A percentile compares a stretch with the other conserved stretches of the same genome.
These are phyloP conservation scores for Trichosporon coremiiforme DNA, from an alignment of 1,284 basidiomycete genomes.

Conservation along the genomic window DNA sequence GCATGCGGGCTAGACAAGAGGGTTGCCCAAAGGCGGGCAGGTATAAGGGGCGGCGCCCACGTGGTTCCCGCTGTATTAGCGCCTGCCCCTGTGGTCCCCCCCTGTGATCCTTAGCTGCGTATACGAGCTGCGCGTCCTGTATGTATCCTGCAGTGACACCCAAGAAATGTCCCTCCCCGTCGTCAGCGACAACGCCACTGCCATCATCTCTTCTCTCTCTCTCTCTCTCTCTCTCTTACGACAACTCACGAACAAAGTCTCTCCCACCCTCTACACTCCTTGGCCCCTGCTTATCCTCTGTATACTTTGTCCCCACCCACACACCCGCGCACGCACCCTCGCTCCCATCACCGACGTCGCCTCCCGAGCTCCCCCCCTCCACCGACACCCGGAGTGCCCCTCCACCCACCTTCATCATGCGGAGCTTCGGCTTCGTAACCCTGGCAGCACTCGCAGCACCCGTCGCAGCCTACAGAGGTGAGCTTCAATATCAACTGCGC, in stretches of 20 bases:
- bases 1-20: background rate
- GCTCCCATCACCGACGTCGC: background rate
- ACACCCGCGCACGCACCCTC: background rate
- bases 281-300: too few relatives aligned
- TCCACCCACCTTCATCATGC: constrained; percentile 17
- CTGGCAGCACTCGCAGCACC: constrained; percentile 18
- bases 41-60: constrained; percentile 3
- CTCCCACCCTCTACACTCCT: constrained; percentile 4
- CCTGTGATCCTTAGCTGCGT: background rate
- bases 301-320: too few relatives aligned
- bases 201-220: background rate
- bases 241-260: background rate
- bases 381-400: constrained; percentile 4
- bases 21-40: background rate
- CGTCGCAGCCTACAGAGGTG: constrained; percentile 28
- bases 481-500: too few relatives aligned
- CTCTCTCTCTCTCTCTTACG: too few relatives aligned
- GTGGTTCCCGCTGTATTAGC: background rate
- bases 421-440: constrained; percentile 18
- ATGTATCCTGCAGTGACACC: background rate
- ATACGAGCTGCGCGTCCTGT: background rate
- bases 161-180: background rate
- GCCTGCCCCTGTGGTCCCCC: too few relatives aligned
- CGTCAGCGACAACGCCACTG: background rate
- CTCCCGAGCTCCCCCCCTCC: constrained; percentile 12